A percentile compares a stretch with the other conserved stretches of the same genome.
These are phyloP conservation scores for Pythium pectinolyticum DNA, from an alignment of 352 stramenopile genomes.

Conservation along the genomic window DNA sequence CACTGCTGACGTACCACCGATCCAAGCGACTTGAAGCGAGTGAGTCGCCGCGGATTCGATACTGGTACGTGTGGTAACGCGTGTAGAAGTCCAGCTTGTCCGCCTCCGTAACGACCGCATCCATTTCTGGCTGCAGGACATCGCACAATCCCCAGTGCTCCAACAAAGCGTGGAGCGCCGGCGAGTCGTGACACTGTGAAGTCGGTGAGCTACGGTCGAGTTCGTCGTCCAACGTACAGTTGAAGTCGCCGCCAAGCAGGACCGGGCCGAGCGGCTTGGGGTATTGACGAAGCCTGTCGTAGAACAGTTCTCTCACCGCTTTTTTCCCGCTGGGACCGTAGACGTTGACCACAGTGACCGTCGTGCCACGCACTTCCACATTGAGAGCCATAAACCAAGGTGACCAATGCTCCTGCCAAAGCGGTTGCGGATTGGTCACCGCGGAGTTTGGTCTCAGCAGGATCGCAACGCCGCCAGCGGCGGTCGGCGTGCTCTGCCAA, in stretches of 20 bases:
- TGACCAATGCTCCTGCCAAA: constrained; percentile 5
- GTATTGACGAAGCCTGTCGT: neutral
- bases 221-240: neutral
- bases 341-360: constrained; percentile 4
- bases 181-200: neutral
- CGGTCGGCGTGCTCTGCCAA: neutral
- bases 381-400: constrained; percentile 14
- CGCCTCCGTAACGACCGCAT: neutral
- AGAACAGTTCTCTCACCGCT: neutral
- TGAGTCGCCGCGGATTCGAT: neutral
- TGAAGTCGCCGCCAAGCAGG: neutral
- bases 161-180: neutral
- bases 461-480: constrained; percentile 6
- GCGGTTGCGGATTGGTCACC: neutral
- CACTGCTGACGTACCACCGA: constrained; percentile 3
- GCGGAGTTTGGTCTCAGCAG: neutral
- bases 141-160: neutral
- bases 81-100: constrained; percentile 2
- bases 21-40: constrained; percentile 1
- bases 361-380: neutral
- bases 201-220: neutral
- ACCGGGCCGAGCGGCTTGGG: neutral
- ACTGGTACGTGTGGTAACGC: constrained; percentile 8
- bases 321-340: neutral
- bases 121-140: neutral